Percentiles rank a stretch among this genome's conserved stretches.
These are phyloP conservation scores for Penicillium sclerotiorum DNA, from an alignment of 2,329 filamentous ascomycete genomes.

Conservation along the genomic window DNA sequence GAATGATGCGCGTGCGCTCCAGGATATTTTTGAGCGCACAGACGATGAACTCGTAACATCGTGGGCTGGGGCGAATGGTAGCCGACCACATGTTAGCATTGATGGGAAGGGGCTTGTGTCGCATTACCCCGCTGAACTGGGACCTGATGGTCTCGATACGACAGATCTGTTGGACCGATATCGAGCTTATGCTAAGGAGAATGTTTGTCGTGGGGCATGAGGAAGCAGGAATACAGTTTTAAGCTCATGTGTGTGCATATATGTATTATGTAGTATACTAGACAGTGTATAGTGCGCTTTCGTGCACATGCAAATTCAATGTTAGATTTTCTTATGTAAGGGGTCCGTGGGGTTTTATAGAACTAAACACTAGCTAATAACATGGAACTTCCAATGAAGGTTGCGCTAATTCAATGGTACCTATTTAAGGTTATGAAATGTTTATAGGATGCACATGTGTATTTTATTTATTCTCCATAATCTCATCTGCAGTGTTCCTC, in stretches of 20 bases:
- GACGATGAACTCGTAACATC: constrained; percentile 39
- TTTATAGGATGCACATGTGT: too few species aligned
- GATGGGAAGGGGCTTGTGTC: constrained; percentile 58
- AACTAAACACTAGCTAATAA: too few species aligned
- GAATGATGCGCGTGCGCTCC: constrained; percentile 53
- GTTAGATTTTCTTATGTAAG: too few species aligned
- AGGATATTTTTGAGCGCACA: constrained; percentile 44
- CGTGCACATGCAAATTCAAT: not conserved
- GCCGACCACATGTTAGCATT: constrained; percentile 45
- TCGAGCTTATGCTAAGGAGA: constrained; percentile 56
- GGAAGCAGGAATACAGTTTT: not conserved
- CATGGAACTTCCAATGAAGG: too few species aligned
- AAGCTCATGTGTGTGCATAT: not conserved
- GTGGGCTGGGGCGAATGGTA: constrained; percentile 37
- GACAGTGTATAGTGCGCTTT: not conserved
- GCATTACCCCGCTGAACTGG: constrained; percentile 55
- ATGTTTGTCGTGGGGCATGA: constrained; percentile 44
- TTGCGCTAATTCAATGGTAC: too few species aligned
- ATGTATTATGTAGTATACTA: not conserved
- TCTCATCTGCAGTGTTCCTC: too few species aligned
- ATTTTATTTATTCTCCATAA: too few species aligned
- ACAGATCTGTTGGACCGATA: constrained; percentile 60
- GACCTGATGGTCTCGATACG: constrained; percentile 46
- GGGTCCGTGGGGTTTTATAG: too few species aligned
- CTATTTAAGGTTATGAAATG: too few species aligned